Evolutionary conservation across 306 rosid genomes (phyloP).

Genomic region (Citrullus colocynthis): DNA sequence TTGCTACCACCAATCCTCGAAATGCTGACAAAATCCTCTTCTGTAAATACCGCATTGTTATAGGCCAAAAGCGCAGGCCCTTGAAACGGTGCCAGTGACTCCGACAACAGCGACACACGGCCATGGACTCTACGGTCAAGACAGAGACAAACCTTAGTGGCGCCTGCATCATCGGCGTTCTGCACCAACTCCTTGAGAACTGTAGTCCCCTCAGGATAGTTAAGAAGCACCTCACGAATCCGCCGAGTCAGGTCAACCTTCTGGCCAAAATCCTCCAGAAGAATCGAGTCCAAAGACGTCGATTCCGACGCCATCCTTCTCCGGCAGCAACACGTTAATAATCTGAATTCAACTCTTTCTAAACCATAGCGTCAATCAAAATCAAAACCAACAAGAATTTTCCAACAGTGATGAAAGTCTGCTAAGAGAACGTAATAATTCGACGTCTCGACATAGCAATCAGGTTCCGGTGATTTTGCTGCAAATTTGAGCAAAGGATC

Average conservation of each 20-base stretch:
- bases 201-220: conserved; percentile 96
- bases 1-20: conserved; percentile 91
- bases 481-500: neutral
- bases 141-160: conserved; percentile 69
- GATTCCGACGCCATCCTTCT: conserved; percentile 2
- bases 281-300: conserved; percentile 38
- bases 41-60: conserved; percentile 75
- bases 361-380: neutral
- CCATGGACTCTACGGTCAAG: conserved; percentile 67
- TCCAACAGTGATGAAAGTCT: neutral
- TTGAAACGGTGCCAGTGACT: conserved; percentile 69
- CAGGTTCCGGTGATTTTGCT: neutral
- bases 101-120: conserved; percentile 40
- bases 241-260: conserved; percentile 95
- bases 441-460: neutral
- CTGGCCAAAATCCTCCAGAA: conserved; percentile 91
- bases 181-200: conserved; percentile 88
- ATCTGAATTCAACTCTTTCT: neutral
- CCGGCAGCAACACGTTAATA: neutral
- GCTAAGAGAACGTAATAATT: neutral
- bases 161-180: conserved; percentile 99
- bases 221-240: conserved; percentile 80
- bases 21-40: conserved; percentile 82
- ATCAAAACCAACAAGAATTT: neutral
- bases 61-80: conserved; percentile 81